phyloP scores from a whole-genome alignment of 768 basidiomycete species.

The Lentinula guzmanii region DNA sequence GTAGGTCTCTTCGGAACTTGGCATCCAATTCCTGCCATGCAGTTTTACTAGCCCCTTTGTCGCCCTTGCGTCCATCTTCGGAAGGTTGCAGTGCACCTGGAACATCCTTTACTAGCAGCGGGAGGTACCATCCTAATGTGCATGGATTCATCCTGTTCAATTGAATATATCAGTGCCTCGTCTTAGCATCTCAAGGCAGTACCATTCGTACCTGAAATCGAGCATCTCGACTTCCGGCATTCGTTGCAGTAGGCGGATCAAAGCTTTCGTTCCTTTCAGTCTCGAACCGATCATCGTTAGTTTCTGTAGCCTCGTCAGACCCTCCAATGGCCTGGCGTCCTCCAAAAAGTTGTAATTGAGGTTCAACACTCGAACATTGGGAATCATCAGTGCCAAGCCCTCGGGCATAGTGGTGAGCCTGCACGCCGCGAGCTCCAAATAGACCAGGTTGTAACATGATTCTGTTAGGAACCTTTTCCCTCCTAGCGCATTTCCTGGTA shows the following conservation, averaged over 20 bases:
- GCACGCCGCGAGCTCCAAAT: constrained; percentile 89
- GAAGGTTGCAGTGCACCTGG: constrained; percentile 65
- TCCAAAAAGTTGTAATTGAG: constrained; percentile 97
- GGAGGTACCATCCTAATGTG: constrained; percentile 93
- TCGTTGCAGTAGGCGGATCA: constrained; percentile 65
- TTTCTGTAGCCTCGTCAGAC: constrained; percentile 72
- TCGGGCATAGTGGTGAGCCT: constrained; percentile 70
- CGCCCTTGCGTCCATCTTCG: constrained; percentile 25
- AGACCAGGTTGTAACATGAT: constrained; percentile 83
- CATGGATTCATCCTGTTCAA: constrained; percentile 83
- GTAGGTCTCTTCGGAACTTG: constrained; percentile 85
- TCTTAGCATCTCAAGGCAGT: constrained; percentile 6
- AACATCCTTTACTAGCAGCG: constrained; percentile 67
- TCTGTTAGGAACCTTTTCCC: constrained; percentile 52
- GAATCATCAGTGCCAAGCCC: constrained; percentile 57
- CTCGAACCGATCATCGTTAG: constrained; percentile 84
- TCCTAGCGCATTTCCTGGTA: constrained; percentile 66
- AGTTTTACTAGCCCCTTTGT: constrained; percentile 17
- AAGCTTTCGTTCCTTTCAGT: constrained; percentile 63
- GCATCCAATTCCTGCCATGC: constrained; percentile 76
- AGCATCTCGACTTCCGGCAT: constrained; percentile 83
- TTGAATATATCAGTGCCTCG: constrained; percentile 5
- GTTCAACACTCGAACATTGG: constrained; percentile 88
- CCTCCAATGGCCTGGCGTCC: constrained; percentile 59
- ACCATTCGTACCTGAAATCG: constrained; percentile 74